phyloP scores from a whole-genome alignment of 441 rosid species.

The Jatropha podagrica region DNA sequence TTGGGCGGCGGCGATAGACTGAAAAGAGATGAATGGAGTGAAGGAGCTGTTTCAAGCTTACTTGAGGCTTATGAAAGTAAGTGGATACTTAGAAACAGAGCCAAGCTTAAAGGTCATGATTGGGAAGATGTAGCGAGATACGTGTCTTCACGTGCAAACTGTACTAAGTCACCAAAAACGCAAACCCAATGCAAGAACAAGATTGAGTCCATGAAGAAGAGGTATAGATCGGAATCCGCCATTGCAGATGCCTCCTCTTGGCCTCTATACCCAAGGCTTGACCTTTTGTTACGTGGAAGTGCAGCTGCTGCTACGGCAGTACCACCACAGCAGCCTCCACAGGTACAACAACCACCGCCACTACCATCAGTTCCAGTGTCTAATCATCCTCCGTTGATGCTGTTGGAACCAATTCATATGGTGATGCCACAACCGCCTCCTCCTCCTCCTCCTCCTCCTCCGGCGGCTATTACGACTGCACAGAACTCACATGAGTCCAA shows the following conservation, averaged over 20 bases:
- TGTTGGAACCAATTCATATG: conserved; percentile 40
- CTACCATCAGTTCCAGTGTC: conserved; percentile 21
- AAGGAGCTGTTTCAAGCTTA: conserved; percentile 83
- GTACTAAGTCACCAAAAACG: conserved; percentile 73
- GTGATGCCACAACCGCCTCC: conserved; percentile 28
- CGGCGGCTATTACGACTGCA: conserved; percentile 22
- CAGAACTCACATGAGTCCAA: conserved; percentile 74
- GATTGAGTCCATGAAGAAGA: conserved; percentile 97
- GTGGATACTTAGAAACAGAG: conserved; percentile 89
- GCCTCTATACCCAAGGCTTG: conserved; percentile 88
- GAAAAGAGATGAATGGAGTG: conserved; percentile 96
- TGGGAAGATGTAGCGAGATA: conserved; percentile 92
- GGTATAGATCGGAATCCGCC: conserved; percentile 87
- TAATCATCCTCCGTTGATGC: conserved; percentile 41
- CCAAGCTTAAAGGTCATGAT: conserved; percentile 93
- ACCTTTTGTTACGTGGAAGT: conserved; percentile 73
- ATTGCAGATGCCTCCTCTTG: conserved; percentile 74
- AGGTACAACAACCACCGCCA: conserved; percentile 15
- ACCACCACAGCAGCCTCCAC: conserved; percentile 19
- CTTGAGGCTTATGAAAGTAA: conserved; percentile 88
- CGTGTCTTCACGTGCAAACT: conserved; percentile 65
- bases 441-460: conserved; percentile 29
- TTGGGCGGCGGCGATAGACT: conserved; percentile 49
- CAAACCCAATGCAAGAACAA: conserved; percentile 99
- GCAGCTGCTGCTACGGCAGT: conserved; percentile 1